Evolutionary conservation across 495 filamentous ascomycete genomes (phyloP).

Genomic region (Penicillium herquei): DNA sequence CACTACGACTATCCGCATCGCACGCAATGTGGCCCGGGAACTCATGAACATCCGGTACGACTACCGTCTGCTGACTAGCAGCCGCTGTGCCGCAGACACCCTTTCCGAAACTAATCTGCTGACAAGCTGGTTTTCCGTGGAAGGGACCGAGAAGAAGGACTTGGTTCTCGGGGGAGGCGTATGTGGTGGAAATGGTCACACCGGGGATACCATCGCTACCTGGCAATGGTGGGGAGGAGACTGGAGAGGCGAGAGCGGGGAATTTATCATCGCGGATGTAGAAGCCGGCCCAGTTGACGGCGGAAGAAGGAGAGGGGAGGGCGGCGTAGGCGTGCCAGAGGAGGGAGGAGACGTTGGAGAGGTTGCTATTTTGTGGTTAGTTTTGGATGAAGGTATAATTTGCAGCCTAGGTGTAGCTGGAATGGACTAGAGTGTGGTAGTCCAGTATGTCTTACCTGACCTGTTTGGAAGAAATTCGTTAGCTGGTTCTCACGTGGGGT

Average conservation of each 20-base stretch:
- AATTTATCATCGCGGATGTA: slow-evolving; percentile 70
- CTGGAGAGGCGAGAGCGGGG: slow-evolving; percentile 33
- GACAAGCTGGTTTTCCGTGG: slow-evolving; percentile 84
- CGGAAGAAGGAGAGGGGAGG: slow-evolving; percentile 66
- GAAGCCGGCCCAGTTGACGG: slow-evolving; percentile 91
- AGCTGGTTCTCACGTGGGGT: slow-evolving; percentile 2
- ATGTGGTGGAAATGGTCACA: slow-evolving; percentile 27
- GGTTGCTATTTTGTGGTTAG: slow-evolving; percentile 57
- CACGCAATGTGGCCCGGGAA: slow-evolving; percentile 94
- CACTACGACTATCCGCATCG: slow-evolving; percentile 76
- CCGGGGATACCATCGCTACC: slow-evolving; percentile 9
- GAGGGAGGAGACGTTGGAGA: slow-evolving; percentile 79
- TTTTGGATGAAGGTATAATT: slow-evolving; percentile 11
- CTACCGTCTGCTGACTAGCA: slow-evolving; percentile 55
- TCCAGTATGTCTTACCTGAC: slow-evolving; percentile 48
- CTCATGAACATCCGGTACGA: slow-evolving; percentile 70
- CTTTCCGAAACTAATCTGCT: slow-evolving; percentile 73
- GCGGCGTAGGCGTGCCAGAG: slow-evolving; percentile 84
- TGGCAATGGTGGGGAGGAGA: slow-evolving; percentile 23
- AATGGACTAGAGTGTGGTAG: too few species aligned
- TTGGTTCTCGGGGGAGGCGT: slow-evolving; percentile 25
- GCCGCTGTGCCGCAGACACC: slow-evolving; percentile 87
- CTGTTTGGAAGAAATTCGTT: slow-evolving; percentile 31
- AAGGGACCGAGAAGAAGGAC: slow-evolving; percentile 80
- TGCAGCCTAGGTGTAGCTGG: too few species aligned